These are phyloP conservation scores for Myxozyma mucilagina DNA, from an alignment of 805 yeast species.

Conservation along the genomic window DNA sequence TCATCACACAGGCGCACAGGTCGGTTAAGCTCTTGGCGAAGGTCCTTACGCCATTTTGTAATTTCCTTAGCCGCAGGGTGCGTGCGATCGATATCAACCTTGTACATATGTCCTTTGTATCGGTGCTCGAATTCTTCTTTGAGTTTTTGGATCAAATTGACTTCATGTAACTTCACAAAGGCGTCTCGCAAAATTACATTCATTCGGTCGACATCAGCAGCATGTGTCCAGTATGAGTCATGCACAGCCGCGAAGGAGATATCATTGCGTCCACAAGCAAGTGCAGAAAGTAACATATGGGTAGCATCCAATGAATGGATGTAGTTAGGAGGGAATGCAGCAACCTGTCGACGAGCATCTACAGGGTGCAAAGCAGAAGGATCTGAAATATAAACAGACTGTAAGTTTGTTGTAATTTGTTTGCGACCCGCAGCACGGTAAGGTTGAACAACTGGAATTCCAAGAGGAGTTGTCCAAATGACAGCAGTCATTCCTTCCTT, in stretches of 20 bases:
- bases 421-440: constrained; percentile 69
- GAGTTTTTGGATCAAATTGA: constrained; percentile 67
- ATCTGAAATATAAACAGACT: constrained; percentile 81
- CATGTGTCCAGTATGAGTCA: constrained; percentile 98
- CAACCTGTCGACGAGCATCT: constrained; percentile 82
- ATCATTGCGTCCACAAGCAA: constrained; percentile 63
- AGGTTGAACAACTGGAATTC: constrained; percentile 96
- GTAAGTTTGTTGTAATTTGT: constrained; percentile 77
- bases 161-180: constrained; percentile 74
- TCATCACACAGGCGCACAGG: constrained; percentile 69
- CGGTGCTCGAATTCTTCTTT: constrained; percentile 79
- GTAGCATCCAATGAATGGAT: constrained; percentile 96
- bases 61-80: constrained; percentile 56
- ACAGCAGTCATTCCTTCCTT: constrained; percentile 76
- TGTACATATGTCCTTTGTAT: constrained; percentile 68
- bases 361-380: constrained; percentile 84
- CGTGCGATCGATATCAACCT: constrained; percentile 54
- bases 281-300: constrained; percentile 90
- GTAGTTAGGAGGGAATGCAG: constrained; percentile 94
- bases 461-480: constrained; percentile 96
- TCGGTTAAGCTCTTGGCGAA: constrained; percentile 47
- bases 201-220: constrained; percentile 75
- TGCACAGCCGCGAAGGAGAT: constrained; percentile 91
- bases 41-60: constrained; percentile 31
- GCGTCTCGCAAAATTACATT: constrained; percentile 69